Percentiles rank a stretch among this genome's conserved stretches.
phyloP scores from a whole-genome alignment of 2,329 filamentous ascomycete genomes.

The Albifimbria verrucaria region DNA sequence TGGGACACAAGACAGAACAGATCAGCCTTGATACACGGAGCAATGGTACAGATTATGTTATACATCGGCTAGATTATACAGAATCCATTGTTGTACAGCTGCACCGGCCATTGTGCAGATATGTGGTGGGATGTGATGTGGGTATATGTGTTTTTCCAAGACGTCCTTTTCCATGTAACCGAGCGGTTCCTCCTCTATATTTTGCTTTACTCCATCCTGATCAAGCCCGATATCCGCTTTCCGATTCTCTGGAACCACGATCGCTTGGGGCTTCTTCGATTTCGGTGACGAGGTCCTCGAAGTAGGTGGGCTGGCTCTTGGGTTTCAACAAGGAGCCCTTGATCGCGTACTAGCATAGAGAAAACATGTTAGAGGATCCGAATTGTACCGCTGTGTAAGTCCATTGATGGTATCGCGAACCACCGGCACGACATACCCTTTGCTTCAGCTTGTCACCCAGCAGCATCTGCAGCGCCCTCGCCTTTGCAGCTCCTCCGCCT shows the following conservation, averaged over 20 bases:
- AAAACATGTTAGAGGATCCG: slow-evolving; percentile 5
- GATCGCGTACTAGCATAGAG: slow-evolving; percentile 29
- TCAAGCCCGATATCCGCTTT: slow-evolving; percentile 56
- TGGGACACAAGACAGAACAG: no score
- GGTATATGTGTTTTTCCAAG: slow-evolving; percentile 10
- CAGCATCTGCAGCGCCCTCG: slow-evolving; percentile 57
- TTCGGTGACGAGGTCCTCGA: slow-evolving; percentile 57
- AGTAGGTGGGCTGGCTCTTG: slow-evolving; percentile 62
- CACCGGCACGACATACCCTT: slow-evolving; percentile 37
- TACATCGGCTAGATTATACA: slow-evolving; percentile 11
- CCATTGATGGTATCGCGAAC: not conserved
- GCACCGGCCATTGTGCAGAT: slow-evolving; percentile 5
- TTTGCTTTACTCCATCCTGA: slow-evolving; percentile 48
- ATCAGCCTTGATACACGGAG: not conserved
- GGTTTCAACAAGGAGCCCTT: slow-evolving; percentile 53
- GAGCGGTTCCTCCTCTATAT: not conserved
- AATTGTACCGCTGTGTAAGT: not conserved
- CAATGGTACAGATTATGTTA: slow-evolving; percentile 4
- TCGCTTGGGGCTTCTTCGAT: slow-evolving; percentile 60
- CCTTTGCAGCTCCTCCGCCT: slow-evolving; percentile 53
- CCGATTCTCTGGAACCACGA: slow-evolving; percentile 49
- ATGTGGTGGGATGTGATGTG: not conserved
- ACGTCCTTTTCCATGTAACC: slow-evolving; percentile 3
- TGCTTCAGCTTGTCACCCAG: slow-evolving; percentile 57
- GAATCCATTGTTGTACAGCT: slow-evolving; percentile 15